Percentiles rank a stretch among this genome's conserved stretches.
These are phyloP conservation scores for Hygrophoropsis aurantiaca DNA, from an alignment of 768 basidiomycete species.

Conservation along the genomic window DNA sequence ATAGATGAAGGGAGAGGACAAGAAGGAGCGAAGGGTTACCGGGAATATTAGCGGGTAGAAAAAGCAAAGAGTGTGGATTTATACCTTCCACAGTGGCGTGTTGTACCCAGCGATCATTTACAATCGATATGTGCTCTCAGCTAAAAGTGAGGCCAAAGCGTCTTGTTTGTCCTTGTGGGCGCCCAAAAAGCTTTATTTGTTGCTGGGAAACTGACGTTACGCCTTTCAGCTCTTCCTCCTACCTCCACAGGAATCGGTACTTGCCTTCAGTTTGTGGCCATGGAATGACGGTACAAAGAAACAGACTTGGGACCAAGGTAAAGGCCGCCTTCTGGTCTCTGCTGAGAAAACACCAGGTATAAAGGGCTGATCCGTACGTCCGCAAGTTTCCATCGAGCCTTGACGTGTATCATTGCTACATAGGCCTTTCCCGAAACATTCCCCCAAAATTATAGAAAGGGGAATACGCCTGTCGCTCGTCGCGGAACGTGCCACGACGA, in stretches of 20 bases:
- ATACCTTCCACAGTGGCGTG: slow-evolving; percentile 29
- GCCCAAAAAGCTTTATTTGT: slow-evolving; percentile 32
- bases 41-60: slow-evolving; percentile 2
- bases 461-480: slow-evolving; percentile 3
- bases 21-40: slow-evolving; percentile 1
- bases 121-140: slow-evolving; percentile 28
- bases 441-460: slow-evolving; percentile 6
- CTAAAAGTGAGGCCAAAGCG: slow-evolving; percentile 26
- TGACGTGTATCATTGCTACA: slow-evolving; percentile 4
- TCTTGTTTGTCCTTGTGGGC: slow-evolving; percentile 50
- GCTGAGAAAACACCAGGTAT: neutral
- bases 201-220: slow-evolving; percentile 19
- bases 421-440: slow-evolving; percentile 2
- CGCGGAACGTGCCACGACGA: slow-evolving; percentile 8
- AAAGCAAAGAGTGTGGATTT: slow-evolving; percentile 16
- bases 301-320: neutral
- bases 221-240: slow-evolving; percentile 6
- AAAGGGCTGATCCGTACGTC: slow-evolving; percentile 5
- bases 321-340: neutral
- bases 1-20: slow-evolving; percentile 3
- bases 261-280: slow-evolving; percentile 8
- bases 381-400: slow-evolving; percentile 15
- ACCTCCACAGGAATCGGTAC: neutral
- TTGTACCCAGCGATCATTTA: slow-evolving; percentile 25
- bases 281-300: slow-evolving; percentile 8